Percentiles rank a stretch among this genome's conserved stretches.
These are phyloP conservation scores for Coemansia sp. DNA, from an alignment of 192 early-diverging fungal species.

Conservation along the genomic window DNA sequence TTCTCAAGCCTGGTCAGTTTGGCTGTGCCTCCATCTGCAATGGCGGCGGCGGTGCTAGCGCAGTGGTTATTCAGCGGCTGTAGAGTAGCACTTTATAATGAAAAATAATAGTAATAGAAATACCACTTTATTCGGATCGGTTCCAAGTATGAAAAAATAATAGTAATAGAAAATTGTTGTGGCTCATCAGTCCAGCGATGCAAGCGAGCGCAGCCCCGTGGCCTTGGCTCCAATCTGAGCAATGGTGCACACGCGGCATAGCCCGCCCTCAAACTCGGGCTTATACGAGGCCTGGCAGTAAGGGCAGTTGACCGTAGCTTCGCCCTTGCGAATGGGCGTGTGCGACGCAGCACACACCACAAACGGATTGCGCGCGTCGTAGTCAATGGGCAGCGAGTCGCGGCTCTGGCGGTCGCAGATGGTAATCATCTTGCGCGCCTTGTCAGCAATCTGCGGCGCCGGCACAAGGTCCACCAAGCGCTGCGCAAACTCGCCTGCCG, in stretches of 20 bases:
- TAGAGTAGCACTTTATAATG: too few species aligned
- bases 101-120: too few species aligned
- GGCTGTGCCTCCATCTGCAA: slow-evolving; percentile 85
- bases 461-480: slow-evolving; percentile 91
- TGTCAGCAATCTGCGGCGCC: slow-evolving; percentile 71
- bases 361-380: slow-evolving; percentile 97
- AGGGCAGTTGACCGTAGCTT: slow-evolving; percentile 77
- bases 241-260: slow-evolving; percentile 90
- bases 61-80: slow-evolving; percentile 68
- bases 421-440: slow-evolving; percentile 79
- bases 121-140: not conserved
- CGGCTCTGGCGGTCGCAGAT: slow-evolving; percentile 78
- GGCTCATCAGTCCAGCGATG: slow-evolving; percentile 22
- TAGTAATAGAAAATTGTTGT: not conserved
- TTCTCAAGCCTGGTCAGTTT: slow-evolving; percentile 81
- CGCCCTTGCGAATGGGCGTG: slow-evolving; percentile 90
- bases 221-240: slow-evolving; percentile 79
- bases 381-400: slow-evolving; percentile 83
- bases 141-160: not conserved
- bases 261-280: slow-evolving; percentile 75
- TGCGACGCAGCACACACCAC: slow-evolving; percentile 83
- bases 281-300: slow-evolving; percentile 89
- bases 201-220: slow-evolving; percentile 67
- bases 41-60: slow-evolving; percentile 78
- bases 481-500: slow-evolving; percentile 86